Base-by-base conservation (phyloP, 805 yeast species). In the Wickerhamiella azyma region DNA sequence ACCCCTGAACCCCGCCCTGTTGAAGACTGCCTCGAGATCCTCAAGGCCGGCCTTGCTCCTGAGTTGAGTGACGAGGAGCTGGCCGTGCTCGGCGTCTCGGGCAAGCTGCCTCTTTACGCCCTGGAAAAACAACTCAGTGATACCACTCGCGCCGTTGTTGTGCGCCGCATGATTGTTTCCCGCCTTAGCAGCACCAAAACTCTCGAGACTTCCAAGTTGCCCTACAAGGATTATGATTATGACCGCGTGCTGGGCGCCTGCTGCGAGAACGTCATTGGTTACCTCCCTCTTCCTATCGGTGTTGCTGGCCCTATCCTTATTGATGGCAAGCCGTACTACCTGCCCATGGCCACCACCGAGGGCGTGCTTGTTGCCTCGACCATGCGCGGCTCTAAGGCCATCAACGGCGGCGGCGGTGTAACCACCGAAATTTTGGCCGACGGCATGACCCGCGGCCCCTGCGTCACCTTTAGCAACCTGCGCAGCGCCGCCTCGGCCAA, bases 391-490 rank as follows among this genome's bases (percentile, higher is more conserved):
- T 92, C 97, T 70, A 92, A 92, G 62, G 97, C 97, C 24, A 82
- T 92, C 54, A 92, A 92, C 62, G 79, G 89, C 6, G 98, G 98
- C 50, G 96, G 97, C 43, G 99, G 99, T 64, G 94, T 83, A 26
- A 69, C 75, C 43, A 85, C 98, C 26, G 94, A 89, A 21, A 72
- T 92, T 54, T 85, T 96, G 11, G 82, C 79, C 55, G 99, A 92
- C 62, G 96, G 97, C 64, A 92, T 92, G 99, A 88, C 98, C 14
- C 82, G 99, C 69, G 99, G 98, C 35, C 99, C 99, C 38, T 86
- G 96, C 74, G 96, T 92, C 43, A 69, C 82, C 28, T 92, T 92
- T 71, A 82, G 92, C 38, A 66, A 81, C 8, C 74, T 92, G 60
- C 62, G 69, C 21, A 77, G 96, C 66, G 86, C 97, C 9, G 98